Evolutionary conservation across 805 yeast species (phyloP).

Genomic region (Priceomyces carsonii): DNA sequence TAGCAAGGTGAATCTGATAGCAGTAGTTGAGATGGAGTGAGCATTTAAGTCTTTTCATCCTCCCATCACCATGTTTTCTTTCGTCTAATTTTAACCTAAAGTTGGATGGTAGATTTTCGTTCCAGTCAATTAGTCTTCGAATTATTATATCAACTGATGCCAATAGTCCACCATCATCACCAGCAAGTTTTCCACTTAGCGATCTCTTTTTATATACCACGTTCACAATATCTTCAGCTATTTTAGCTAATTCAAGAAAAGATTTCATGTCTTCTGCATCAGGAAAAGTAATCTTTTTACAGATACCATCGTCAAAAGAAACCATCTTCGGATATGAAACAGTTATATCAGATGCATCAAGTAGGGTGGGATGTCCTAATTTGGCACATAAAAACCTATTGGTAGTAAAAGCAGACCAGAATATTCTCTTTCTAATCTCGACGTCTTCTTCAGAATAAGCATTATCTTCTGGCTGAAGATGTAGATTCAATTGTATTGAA

Average conservation of each 20-base stretch:
- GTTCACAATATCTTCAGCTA: constrained; percentile 5
- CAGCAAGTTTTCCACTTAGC: too few species aligned
- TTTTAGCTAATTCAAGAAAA: constrained; percentile 4
- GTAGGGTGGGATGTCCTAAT: constrained; percentile 3
- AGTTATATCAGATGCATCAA: neutral
- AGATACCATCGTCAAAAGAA: neutral
- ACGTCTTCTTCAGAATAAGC: neutral
- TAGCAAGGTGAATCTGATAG: constrained; percentile 4
- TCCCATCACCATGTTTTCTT: neutral
- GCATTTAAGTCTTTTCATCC: constrained; percentile 3
- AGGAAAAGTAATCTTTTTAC: neutral
- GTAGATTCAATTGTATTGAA: constrained; percentile 5
- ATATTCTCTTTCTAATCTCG: constrained; percentile 4
- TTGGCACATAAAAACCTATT: constrained; percentile 4
- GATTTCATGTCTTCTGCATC: constrained; percentile 2
- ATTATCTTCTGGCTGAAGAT: neutral
- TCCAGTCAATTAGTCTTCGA: constrained; percentile 2
- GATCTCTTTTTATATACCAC: neutral
- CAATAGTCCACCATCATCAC: constrained; percentile 1
- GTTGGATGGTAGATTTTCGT: constrained; percentile 1
- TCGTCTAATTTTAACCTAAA: constrained; percentile 3
- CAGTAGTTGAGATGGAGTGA: constrained; percentile 4
- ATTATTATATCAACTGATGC: constrained; percentile 1
- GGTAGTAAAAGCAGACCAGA: constrained; percentile 7
- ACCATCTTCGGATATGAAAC: constrained; percentile 1